A percentile compares a stretch with the other conserved stretches of the same genome.
Conservation (phyloP, 106 monocot species). For the Alisma plantagoaquatica region DNA sequence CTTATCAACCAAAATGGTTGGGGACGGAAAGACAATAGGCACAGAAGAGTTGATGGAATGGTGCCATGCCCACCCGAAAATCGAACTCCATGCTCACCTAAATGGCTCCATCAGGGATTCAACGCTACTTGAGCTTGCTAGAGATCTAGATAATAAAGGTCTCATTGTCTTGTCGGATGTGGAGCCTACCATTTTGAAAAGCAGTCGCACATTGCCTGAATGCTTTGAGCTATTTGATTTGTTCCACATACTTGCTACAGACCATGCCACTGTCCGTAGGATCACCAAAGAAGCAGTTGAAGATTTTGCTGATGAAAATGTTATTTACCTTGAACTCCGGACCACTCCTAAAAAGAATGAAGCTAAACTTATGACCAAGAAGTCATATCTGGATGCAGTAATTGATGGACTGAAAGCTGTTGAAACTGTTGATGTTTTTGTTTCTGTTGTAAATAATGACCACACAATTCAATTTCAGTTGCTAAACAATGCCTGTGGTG, state of each 20-base stretch:
- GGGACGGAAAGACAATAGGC: too few species aligned
- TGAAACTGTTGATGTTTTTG: conserved; percentile 51
- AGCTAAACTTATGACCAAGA: conserved; percentile 90
- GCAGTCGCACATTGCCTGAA: conserved; percentile 79
- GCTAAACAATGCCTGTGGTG: conserved; percentile 5
- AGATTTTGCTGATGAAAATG: conserved; percentile 98
- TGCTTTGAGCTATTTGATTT: conserved; percentile 93
- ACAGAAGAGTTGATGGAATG: conserved; percentile 56
- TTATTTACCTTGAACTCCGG: conserved; percentile 86
- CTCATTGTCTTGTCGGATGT: conserved; percentile 72
- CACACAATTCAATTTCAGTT: conserved; percentile 9
- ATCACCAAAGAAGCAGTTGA: conserved; percentile 88
- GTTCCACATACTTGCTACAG: conserved; percentile 80
- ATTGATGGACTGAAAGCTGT: conserved; percentile 65
- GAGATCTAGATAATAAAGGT: conserved; percentile 64
- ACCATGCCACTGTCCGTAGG: conserved; percentile 76
- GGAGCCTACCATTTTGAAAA: conserved; percentile 60
- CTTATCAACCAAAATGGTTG: too few species aligned
- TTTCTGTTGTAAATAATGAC: conserved; percentile 18
- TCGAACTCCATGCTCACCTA: conserved; percentile 96
- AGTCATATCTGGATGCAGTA: conserved; percentile 85
- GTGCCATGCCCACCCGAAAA: conserved; percentile 64
- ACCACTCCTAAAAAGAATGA: conserved; percentile 96
- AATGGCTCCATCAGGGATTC: conserved; percentile 91
- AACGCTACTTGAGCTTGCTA: conserved; percentile 91